A percentile compares a stretch with the other conserved stretches of the same genome.
Evolutionary conservation across 2,329 filamentous ascomycete species (phyloP).

Genomic region (Colletotrichum filicis): DNA sequence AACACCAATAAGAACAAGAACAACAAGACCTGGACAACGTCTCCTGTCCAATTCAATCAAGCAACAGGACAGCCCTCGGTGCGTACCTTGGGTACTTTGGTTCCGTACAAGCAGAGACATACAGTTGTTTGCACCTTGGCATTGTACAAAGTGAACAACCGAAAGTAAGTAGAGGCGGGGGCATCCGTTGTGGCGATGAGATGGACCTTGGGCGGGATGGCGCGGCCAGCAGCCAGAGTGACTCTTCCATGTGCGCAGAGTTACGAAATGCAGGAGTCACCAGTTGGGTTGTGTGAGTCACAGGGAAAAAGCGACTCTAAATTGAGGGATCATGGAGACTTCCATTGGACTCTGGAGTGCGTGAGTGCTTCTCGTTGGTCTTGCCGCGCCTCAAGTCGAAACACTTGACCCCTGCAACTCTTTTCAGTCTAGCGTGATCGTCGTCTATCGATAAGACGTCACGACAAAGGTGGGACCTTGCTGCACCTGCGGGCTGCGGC

Average conservation of each 20-base stretch:
- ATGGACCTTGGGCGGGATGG: not conserved
- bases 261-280: constrained; percentile 8
- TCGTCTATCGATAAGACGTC: constrained; percentile 29
- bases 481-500: not conserved
- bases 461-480: not conserved
- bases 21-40: not conserved
- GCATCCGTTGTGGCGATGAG: not conserved
- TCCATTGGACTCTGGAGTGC: not conserved
- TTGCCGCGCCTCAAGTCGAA: constrained; percentile 19
- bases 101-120: not conserved
- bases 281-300: constrained; percentile 10
- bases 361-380: constrained; percentile 9
- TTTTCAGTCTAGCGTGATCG: constrained; percentile 13
- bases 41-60: not conserved
- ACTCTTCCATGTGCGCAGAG: constrained; percentile 6
- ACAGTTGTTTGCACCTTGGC: not conserved
- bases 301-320: constrained; percentile 2
- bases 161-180: not conserved
- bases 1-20: not conserved
- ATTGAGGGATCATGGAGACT: constrained; percentile 6
- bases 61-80: not conserved
- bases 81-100: not conserved
- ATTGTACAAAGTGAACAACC: not conserved
- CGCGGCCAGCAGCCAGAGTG: not conserved
- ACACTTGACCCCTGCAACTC: constrained; percentile 14